Conservation (phyloP, 768 basidiomycete genomes). For the Naganishia friedmannii region DNA sequence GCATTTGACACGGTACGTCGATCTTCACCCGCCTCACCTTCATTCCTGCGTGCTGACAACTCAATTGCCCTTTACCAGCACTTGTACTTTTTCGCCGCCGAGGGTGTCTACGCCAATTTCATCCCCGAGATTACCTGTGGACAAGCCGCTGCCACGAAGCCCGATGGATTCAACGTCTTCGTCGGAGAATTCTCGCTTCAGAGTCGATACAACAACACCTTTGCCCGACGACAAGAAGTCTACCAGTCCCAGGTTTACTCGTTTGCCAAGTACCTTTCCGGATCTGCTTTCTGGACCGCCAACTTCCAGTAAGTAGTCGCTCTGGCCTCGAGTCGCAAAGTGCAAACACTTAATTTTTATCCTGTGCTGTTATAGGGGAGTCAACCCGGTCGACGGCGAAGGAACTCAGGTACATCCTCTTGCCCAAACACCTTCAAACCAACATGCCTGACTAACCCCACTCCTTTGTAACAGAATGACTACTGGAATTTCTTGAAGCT, state of each 20-base stretch:
- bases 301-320: conserved; percentile 5
- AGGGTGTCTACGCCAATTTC: conserved; percentile 13
- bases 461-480: background rate
- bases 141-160: background rate
- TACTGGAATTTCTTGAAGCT: conserved; percentile 1
- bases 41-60: too few species aligned
- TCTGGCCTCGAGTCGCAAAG: background rate
- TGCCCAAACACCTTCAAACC: too few species aligned
- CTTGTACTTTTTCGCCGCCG: conserved; percentile 11
- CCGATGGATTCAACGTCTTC: conserved; percentile 20
- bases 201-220: conserved; percentile 18
- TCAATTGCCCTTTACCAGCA: background rate
- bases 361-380: background rate
- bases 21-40: background rate
- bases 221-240: background rate
- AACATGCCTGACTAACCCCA: too few species aligned
- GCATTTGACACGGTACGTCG: conserved; percentile 9
- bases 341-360: too few species aligned
- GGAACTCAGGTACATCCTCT: background rate
- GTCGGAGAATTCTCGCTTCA: conserved; percentile 21
- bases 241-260: conserved; percentile 23
- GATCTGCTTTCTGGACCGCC: conserved; percentile 25
- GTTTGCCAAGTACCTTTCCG: background rate
- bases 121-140: conserved; percentile 18
- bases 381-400: background rate